Evolutionary conservation across 2,329 filamentous ascomycete species (phyloP), one percentile per base, ranked within the genome.

Genomic region (Fusarium keratoplasticum): DNA sequence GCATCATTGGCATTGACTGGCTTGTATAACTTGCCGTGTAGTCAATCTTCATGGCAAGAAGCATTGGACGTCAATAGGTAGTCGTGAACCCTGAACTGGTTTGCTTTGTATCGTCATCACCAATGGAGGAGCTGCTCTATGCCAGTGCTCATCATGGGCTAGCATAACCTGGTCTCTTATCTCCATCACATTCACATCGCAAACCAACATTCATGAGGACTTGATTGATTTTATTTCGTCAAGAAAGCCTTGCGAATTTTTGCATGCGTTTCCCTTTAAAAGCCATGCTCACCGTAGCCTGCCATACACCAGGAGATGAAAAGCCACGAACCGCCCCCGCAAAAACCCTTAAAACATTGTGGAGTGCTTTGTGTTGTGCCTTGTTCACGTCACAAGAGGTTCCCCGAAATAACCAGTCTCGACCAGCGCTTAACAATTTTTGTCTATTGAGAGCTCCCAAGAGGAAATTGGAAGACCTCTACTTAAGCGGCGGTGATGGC

Each of bases 401-500:
- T 72, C 61, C 72, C 72, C 72, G 72, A 75, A 66, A 67, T 70
- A 74, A 74, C 71, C 72, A 74, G 72, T 74, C 62, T 73, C 59
- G 74, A 75, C 72, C 72, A 72, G 72, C 72, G 72, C 72, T 75
- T 74, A 70, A 75, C 70, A 47, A 36, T 58, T 75, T 73, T 74
- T 75, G 66, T 73, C 67, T 75, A 73, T 67, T 54, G 47, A 27
- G 47, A 54, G 47, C 29, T 67, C 64, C 72, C 61, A 47, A 66
- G 65, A 65, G 57, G 67, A 27, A 47, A 22, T 25, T 44, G 66
- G 66, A 62, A 70, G 67, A 18, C 6, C 52, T 66, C 59, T 61
- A 68, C 83, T 85, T 91, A 92, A 83, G 90, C 89, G 83, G 89
- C 87, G 78, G 89, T 90, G 83, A 93, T 89, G 83, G 90, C 90